Conservation (phyloP, 148 eudicot species). For the Fagopyrum homotropicum region DNA sequence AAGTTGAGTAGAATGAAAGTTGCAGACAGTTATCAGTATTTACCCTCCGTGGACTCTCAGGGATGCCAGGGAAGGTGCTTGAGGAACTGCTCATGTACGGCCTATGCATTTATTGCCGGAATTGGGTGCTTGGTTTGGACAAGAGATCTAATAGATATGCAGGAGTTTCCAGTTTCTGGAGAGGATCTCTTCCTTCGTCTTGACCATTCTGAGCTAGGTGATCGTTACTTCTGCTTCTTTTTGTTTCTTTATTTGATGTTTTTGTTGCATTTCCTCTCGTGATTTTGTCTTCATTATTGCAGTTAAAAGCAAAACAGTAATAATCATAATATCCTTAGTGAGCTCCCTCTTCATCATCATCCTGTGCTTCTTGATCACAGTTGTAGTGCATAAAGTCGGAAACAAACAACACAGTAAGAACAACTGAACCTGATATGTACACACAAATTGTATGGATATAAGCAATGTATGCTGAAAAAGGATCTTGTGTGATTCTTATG, state of each 20-base stretch:
- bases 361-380: neutral
- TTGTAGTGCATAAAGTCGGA: neutral
- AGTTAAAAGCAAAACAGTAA: neutral
- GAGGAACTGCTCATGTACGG: constrained; percentile 14
- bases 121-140: constrained; percentile 21
- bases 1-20: constrained; percentile 25
- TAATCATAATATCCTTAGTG: neutral
- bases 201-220: constrained; percentile 38
- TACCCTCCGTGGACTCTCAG: neutral
- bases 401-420: neutral
- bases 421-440: neutral
- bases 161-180: constrained; percentile 19
- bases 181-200: constrained; percentile 29
- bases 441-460: too few species aligned
- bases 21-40: constrained; percentile 17
- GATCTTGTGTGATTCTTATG: neutral
- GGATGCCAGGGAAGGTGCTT: constrained; percentile 18
- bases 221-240: neutral
- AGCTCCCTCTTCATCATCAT: constrained; percentile 3
- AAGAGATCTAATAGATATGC: constrained; percentile 25
- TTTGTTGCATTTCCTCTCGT: neutral
- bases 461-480: too few species aligned
- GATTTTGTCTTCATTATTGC: neutral
- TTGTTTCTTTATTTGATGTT: neutral
- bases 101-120: neutral